Evolutionary conservation across 805 yeast genomes (phyloP).

Genomic region (Lachancea dasiensis): DNA sequence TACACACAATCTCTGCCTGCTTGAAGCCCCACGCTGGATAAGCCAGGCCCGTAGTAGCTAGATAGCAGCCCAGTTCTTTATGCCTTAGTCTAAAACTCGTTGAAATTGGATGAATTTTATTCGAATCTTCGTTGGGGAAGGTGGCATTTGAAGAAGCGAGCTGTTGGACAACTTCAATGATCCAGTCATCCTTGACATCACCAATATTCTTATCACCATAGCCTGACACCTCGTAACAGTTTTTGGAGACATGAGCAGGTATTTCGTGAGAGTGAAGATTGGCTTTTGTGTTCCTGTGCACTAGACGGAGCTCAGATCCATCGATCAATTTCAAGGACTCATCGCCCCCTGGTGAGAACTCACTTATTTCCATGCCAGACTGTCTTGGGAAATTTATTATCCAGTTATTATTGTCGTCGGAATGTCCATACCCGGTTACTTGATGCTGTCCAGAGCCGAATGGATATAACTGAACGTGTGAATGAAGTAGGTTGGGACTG

Average conservation of each 20-base stretch:
- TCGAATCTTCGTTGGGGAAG: slow-evolving; percentile 41
- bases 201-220: slow-evolving; percentile 64
- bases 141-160: slow-evolving; percentile 32
- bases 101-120: slow-evolving; percentile 69
- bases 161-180: slow-evolving; percentile 61
- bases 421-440: slow-evolving; percentile 70
- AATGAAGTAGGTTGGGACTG: slow-evolving; percentile 68
- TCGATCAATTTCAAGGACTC: slow-evolving; percentile 37
- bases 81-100: slow-evolving; percentile 74
- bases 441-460: slow-evolving; percentile 76
- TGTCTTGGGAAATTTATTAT: slow-evolving; percentile 46
- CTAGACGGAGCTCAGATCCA: slow-evolving; percentile 56
- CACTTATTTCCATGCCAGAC: slow-evolving; percentile 32
- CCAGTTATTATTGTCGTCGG: slow-evolving; percentile 71
- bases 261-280: slow-evolving; percentile 70
- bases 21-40: slow-evolving; percentile 98
- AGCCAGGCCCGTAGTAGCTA: slow-evolving; percentile 72
- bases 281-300: slow-evolving; percentile 55
- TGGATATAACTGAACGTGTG: slow-evolving; percentile 67
- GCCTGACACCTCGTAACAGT: slow-evolving; percentile 60
- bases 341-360: slow-evolving; percentile 17
- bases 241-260: slow-evolving; percentile 52
- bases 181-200: slow-evolving; percentile 73
- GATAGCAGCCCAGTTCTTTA: slow-evolving; percentile 67
- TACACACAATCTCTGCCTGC: slow-evolving; percentile 94